phyloP scores from a whole-genome alignment of 208 protist genomes.

The Wallacemonas sp. region DNA sequence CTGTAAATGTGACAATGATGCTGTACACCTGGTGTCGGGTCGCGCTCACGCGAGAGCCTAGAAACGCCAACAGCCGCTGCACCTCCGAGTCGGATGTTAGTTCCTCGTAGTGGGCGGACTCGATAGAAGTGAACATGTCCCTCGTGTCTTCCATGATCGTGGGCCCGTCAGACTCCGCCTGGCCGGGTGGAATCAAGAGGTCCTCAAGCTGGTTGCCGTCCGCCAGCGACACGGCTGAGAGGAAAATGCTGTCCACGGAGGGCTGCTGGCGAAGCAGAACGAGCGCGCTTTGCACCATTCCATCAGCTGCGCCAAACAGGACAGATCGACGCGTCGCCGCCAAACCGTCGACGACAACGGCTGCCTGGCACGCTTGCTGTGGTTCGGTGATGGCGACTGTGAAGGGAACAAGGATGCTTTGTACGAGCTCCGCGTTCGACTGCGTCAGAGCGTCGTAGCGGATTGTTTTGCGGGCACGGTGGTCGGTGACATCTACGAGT shows the following conservation, averaged over 20 bases:
- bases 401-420: slow-evolving; percentile 39
- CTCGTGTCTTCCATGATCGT: slow-evolving; percentile 59
- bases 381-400: slow-evolving; percentile 31
- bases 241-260: slow-evolving; percentile 34
- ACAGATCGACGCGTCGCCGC: slow-evolving; percentile 22
- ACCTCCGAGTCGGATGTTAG: slow-evolving; percentile 21
- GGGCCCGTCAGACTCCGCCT: slow-evolving; percentile 19
- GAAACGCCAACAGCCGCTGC: slow-evolving; percentile 18
- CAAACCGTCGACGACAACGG: slow-evolving; percentile 59
- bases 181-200: slow-evolving; percentile 8
- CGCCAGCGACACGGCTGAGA: slow-evolving; percentile 50
- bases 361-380: slow-evolving; percentile 35
- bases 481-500: slow-evolving; percentile 64
- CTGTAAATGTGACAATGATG: slow-evolving; percentile 51
- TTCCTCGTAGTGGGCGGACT: slow-evolving; percentile 55
- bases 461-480: slow-evolving; percentile 50
- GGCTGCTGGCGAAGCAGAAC: neutral
- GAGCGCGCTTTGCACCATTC: slow-evolving; percentile 29
- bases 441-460: slow-evolving; percentile 46
- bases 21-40: slow-evolving; percentile 53
- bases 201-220: slow-evolving; percentile 60
- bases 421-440: slow-evolving; percentile 18
- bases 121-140: slow-evolving; percentile 66
- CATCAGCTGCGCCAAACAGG: slow-evolving; percentile 41
- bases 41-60: slow-evolving; percentile 14